Evolutionary conservation across 257 asterid genomes (phyloP), one percentile per base, ranked within the genome.

Genomic region (Fraxinus cuspidata): DNA sequence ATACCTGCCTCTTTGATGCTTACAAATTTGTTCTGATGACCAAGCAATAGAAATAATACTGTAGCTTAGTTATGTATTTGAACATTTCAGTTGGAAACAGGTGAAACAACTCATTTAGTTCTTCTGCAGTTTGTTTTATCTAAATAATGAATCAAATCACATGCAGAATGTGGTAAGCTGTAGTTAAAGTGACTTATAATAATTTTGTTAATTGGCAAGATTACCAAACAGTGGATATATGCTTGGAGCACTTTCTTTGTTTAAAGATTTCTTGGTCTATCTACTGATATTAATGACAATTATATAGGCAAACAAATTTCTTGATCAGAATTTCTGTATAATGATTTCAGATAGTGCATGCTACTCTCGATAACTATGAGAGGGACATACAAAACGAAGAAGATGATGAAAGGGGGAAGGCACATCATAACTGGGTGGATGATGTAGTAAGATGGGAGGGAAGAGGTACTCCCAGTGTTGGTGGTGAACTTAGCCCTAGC

Each of bases 371-470:
- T 82, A 93, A 90, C 84, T 93, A 89, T 56, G 97, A 90, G 87
- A 83, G 80, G 63, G 92, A 85, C 75, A 29, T 82, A 25, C 94
- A 76, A 77, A 83, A 72, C 60, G 97, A 82, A 81, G 94, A 83
- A 81, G 94, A 83, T 51, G 91, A 83, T 60, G 95, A 88, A 81
- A 81, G 89, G 79, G 88, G 86, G 78, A 94, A 92, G 83, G 91
- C 92, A 44, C 90, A 90, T 77, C 98, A 92, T 81, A 90, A 96
- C 87, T 96, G 99, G 99, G 98, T 96, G 79, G 97, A 93, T 84
- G 99, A 93, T 79, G 98, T 96, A 56, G 86, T 94, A 66, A 88
- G 99, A 84, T 88, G 91, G 71, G 98, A 92, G 85, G 98, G 99
- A 80, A 85, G 97, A 87, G 90, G 88, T 70, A 70, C 87, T 78